Percentiles rank a stretch among this genome's conserved stretches.
Conservation (phyloP, 352 stramenopile genomes). For the Thalassiosira hispida region DNA sequence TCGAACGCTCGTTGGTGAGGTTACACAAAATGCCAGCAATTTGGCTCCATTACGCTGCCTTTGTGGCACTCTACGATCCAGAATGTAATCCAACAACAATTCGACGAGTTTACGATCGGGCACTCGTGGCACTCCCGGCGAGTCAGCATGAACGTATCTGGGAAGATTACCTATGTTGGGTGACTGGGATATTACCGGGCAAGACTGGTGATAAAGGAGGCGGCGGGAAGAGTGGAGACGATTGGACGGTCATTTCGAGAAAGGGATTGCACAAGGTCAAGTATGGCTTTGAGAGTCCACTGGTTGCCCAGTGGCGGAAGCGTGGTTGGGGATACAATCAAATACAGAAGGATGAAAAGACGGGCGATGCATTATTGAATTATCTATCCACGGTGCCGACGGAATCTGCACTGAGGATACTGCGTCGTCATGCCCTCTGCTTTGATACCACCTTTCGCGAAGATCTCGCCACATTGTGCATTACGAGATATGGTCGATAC, state of each 20-base stretch:
- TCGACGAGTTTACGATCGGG: slow-evolving; percentile 93
- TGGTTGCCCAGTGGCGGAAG: slow-evolving; percentile 46
- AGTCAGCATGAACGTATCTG: slow-evolving; percentile 98
- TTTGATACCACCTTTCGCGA: slow-evolving; percentile 66
- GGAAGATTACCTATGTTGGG: slow-evolving; percentile 91
- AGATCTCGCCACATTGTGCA: slow-evolving; percentile 63
- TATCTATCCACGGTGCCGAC: slow-evolving; percentile 34
- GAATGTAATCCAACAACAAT: slow-evolving; percentile 45
- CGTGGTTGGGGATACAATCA: slow-evolving; percentile 46
- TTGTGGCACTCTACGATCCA: slow-evolving; percentile 38
- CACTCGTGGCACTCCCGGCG: slow-evolving; percentile 94
- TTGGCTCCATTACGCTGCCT: slow-evolving; percentile 88
- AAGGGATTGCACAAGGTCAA: slow-evolving; percentile 57
- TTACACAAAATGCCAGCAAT: slow-evolving; percentile 96
- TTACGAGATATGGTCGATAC: slow-evolving; percentile 50
- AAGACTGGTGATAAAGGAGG: background rate
- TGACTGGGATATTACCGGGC: slow-evolving; percentile 75
- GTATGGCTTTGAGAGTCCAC: slow-evolving; percentile 54
- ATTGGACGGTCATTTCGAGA: slow-evolving; percentile 11
- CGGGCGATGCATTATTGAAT: no score
- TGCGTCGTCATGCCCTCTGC: slow-evolving; percentile 63
- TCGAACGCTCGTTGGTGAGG: slow-evolving; percentile 90
- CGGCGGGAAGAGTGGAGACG: background rate
- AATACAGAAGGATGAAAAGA: background rate
- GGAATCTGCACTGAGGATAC: slow-evolving; percentile 58